Conservation (phyloP, 768 basidiomycete species). For the Rhizopogon rudus region DNA sequence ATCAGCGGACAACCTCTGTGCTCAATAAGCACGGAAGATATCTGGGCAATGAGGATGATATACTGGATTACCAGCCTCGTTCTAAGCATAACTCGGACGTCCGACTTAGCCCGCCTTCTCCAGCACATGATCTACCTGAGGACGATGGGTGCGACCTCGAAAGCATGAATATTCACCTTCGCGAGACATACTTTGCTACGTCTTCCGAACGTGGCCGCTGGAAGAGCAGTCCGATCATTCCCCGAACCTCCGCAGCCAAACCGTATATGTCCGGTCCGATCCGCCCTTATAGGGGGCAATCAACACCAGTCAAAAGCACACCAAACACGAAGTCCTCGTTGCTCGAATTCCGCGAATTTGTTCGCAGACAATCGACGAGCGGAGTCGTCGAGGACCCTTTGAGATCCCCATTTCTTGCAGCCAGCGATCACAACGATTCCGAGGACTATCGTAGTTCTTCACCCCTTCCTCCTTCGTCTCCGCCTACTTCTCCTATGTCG, state of each 20-base stretch:
- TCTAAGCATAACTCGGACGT: background rate
- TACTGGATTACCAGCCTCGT: background rate
- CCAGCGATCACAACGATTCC: conserved; percentile 11
- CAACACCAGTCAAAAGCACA: conserved; percentile 16
- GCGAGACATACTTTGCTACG: conserved; percentile 47
- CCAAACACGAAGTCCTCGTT: background rate
- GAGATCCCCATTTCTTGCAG: background rate
- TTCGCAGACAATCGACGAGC: background rate
- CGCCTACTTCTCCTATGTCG: conserved; percentile 39
- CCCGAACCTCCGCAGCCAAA: conserved; percentile 11
- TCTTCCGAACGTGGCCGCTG: conserved; percentile 59
- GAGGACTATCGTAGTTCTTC: conserved; percentile 17
- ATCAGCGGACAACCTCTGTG: background rate
- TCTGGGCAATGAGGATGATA: background rate
- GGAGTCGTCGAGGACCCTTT: conserved; percentile 1
- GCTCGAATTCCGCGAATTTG: conserved; percentile 3
- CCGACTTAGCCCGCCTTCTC: background rate
- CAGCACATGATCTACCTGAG: background rate
- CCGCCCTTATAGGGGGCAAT: conserved; percentile 14
- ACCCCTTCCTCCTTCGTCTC: conserved; percentile 37
- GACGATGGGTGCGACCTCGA: conserved; percentile 26
- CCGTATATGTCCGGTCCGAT: conserved; percentile 14
- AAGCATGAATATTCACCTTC: conserved; percentile 29
- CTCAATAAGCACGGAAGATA: background rate
- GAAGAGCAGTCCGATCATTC: conserved; percentile 44